Conservation (phyloP, 345 rosid genomes). For the Toxicodendron radicans region DNA sequence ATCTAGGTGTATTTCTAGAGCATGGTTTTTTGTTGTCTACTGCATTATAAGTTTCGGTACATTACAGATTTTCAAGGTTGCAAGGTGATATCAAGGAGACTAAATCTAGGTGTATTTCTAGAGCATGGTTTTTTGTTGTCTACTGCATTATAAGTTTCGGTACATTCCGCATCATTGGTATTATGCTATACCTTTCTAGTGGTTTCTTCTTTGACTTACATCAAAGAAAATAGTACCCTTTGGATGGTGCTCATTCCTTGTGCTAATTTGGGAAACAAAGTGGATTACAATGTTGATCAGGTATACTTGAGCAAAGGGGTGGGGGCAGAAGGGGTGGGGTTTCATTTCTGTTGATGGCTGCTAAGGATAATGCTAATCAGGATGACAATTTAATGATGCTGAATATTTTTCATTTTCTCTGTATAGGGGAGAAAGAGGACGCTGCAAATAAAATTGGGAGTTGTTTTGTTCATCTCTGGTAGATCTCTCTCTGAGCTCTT, state of each 20-base stretch:
- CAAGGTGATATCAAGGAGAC: neutral
- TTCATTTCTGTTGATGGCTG: neutral
- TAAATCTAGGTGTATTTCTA: neutral
- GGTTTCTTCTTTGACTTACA: neutral
- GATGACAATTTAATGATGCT: neutral
- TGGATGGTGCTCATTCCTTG: neutral
- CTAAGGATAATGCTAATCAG: neutral
- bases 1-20: neutral
- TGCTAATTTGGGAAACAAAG: neutral
- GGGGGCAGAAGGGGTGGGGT: neutral
- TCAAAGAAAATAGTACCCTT: neutral
- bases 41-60: neutral
- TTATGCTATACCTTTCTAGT: neutral
- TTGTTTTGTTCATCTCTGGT: no score
- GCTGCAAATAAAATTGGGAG: no score
- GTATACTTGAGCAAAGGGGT: neutral
- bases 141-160: neutral
- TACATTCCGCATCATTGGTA: neutral
- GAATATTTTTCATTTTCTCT: neutral
- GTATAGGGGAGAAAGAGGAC: neutral
- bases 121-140: neutral
- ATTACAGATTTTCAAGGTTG: neutral
- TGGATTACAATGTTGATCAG: neutral
- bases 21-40: neutral
- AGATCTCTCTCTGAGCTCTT: no score